These are phyloP conservation scores for Cystobasidium ongulense DNA, from an alignment of 768 basidiomycete species.

Conservation along the genomic window DNA sequence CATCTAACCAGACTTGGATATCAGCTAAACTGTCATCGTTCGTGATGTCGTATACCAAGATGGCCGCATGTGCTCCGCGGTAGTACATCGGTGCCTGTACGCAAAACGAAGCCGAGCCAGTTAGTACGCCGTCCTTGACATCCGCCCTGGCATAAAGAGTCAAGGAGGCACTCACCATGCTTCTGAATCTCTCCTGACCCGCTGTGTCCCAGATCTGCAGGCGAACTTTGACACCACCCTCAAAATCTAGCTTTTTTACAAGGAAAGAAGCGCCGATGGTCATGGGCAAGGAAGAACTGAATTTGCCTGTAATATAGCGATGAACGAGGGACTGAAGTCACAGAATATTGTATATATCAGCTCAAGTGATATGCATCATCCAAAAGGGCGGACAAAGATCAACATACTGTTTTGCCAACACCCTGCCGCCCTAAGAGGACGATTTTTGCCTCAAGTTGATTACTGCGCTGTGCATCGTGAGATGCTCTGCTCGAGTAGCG, in stretches of 20 bases:
- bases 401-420: conserved; percentile 40
- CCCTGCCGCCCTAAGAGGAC: conserved; percentile 39
- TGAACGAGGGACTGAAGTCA: conserved; percentile 58
- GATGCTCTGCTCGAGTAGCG: not conserved
- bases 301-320: conserved; percentile 82
- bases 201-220: conserved; percentile 67
- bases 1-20: conserved; percentile 80
- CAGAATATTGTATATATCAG: not conserved
- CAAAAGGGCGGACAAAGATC: not conserved
- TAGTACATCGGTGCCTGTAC: conserved; percentile 79
- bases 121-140: no score
- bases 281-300: conserved; percentile 77
- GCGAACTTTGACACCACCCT: conserved; percentile 68
- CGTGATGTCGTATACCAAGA: conserved; percentile 91
- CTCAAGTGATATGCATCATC: no score
- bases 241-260: conserved; percentile 78
- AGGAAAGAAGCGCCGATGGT: conserved; percentile 91
- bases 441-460: conserved; percentile 62
- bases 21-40: conserved; percentile 80
- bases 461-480: not conserved
- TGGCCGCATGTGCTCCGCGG: conserved; percentile 86
- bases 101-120: conserved; percentile 49
- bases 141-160: no score
- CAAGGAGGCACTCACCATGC: conserved; percentile 23
- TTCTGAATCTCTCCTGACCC: conserved; percentile 52